Evolutionary conservation across 2,329 filamentous ascomycete species (phyloP).

Genomic region (Cadophora luteo-olivacea): DNA sequence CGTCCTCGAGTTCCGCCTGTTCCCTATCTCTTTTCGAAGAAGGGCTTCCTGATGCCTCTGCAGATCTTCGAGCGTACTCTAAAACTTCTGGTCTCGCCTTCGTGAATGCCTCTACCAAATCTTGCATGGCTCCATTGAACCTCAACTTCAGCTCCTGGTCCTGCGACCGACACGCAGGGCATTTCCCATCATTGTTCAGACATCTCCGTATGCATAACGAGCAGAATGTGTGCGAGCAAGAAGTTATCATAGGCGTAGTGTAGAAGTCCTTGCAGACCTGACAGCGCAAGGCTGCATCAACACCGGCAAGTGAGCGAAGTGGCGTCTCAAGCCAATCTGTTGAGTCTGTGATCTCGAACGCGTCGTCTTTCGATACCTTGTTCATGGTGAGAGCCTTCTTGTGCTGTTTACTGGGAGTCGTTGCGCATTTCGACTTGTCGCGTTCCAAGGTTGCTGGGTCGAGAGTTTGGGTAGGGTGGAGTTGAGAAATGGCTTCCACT

Average conservation of each 20-base stretch:
- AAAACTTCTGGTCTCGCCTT: conserved; percentile 68
- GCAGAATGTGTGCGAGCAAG: conserved; percentile 95
- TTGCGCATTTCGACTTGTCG: conserved; percentile 21
- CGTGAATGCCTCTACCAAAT: conserved; percentile 81
- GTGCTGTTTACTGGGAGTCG: not conserved
- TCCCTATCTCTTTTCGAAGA: conserved; percentile 60
- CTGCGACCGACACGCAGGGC: conserved; percentile 78
- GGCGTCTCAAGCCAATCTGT: conserved; percentile 83
- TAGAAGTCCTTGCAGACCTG: conserved; percentile 99
- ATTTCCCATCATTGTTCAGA: conserved; percentile 82
- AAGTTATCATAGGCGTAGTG: conserved; percentile 91
- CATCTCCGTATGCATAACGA: conserved; percentile 92
- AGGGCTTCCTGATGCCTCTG: conserved; percentile 20
- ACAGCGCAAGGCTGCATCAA: conserved; percentile 89
- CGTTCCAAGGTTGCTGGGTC: conserved; percentile 14
- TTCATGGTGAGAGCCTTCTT: conserved; percentile 24
- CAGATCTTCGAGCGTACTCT: conserved; percentile 63
- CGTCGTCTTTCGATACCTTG: conserved; percentile 30
- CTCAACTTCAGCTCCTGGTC: conserved; percentile 87
- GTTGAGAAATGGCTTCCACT: not conserved
- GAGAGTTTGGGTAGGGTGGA: conserved; percentile 21
- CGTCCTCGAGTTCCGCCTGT: conserved; percentile 41
- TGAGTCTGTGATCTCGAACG: conserved; percentile 68
- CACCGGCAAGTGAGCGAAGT: conserved; percentile 67
- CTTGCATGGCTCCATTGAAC: conserved; percentile 84